Conservation (phyloP, 306 rosid species). For the Cyamopsis tetragonoloba region DNA sequence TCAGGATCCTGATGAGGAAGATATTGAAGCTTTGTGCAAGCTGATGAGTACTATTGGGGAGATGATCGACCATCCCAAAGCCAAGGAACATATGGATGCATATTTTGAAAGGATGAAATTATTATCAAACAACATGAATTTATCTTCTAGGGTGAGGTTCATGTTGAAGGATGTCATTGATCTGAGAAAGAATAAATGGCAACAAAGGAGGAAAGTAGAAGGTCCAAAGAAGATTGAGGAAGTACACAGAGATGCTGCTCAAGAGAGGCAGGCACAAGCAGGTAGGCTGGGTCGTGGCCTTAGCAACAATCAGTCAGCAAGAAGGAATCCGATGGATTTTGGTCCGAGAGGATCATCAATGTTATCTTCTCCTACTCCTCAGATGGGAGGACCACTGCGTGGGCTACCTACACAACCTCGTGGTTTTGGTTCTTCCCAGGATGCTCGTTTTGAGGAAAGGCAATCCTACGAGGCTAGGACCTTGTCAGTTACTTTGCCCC, state of each 20-base stretch:
- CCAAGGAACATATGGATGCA: slow-evolving; percentile 79
- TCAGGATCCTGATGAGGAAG: slow-evolving; percentile 91
- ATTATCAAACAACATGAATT: slow-evolving; percentile 70
- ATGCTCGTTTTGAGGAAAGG: slow-evolving; percentile 68
- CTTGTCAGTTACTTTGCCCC: slow-evolving; percentile 57
- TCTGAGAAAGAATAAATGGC: slow-evolving; percentile 90
- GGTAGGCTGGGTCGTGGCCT: slow-evolving; percentile 81
- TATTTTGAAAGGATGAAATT: slow-evolving; percentile 71
- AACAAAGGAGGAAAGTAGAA: slow-evolving; percentile 87
- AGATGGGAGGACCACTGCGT: slow-evolving; percentile 62
- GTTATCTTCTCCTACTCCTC: slow-evolving; percentile 59
- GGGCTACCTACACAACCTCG: slow-evolving; percentile 56
- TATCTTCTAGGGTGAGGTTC: slow-evolving; percentile 93
- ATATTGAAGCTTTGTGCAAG: slow-evolving; percentile 90
- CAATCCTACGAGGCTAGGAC: slow-evolving; percentile 66
- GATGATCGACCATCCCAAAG: slow-evolving; percentile 89
- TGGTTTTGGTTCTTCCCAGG: slow-evolving; percentile 65
- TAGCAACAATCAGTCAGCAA: slow-evolving; percentile 48
- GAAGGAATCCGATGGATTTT: slow-evolving; percentile 74
- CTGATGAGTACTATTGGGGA: slow-evolving; percentile 98
- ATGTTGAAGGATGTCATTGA: slow-evolving; percentile 92
- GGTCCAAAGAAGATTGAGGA: slow-evolving; percentile 99
- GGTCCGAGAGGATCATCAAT: slow-evolving; percentile 58
- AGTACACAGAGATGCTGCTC: slow-evolving; percentile 96
- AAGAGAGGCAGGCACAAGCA: slow-evolving; percentile 81